A percentile compares a stretch with the other conserved stretches of the same genome.
These are phyloP conservation scores for Taiozyma onychis DNA, from an alignment of 1,139 yeast species.

Conservation along the genomic window DNA sequence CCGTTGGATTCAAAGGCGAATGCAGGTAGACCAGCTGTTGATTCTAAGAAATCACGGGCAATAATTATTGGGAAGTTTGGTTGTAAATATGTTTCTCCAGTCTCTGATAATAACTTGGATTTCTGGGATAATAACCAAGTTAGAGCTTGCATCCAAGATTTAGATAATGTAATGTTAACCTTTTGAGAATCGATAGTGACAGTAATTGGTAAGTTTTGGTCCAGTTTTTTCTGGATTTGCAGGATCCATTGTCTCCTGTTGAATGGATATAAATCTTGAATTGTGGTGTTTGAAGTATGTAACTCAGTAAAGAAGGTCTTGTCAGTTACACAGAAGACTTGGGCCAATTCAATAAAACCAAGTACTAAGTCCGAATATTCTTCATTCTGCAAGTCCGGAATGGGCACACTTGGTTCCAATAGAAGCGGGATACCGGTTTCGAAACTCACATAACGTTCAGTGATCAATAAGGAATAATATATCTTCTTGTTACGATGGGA, in stretches of 20 bases:
- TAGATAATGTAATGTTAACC: slow-evolving; percentile 20
- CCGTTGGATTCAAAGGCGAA: slow-evolving; percentile 22
- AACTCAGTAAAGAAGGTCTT: slow-evolving; percentile 19
- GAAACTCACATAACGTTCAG: slow-evolving; percentile 20
- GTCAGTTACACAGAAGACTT: slow-evolving; percentile 20
- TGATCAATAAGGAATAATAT: slow-evolving; percentile 17
- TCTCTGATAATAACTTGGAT: slow-evolving; percentile 12
- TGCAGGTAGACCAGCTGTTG: slow-evolving; percentile 15
- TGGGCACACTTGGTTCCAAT: slow-evolving; percentile 19
- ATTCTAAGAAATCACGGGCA: slow-evolving; percentile 14
- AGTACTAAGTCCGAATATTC: slow-evolving; percentile 20
- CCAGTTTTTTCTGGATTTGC: slow-evolving; percentile 16
- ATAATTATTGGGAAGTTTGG: slow-evolving; percentile 18
- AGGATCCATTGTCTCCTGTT: slow-evolving; percentile 17
- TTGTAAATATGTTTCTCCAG: slow-evolving; percentile 15
- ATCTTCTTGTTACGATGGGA: slow-evolving; percentile 20
- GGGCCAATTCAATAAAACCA: slow-evolving; percentile 20
- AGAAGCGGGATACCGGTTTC: slow-evolving; percentile 18
- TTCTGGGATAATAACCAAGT: slow-evolving; percentile 21
- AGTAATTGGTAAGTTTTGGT: slow-evolving; percentile 7
- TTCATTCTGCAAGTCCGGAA: slow-evolving; percentile 19
- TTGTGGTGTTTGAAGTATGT: slow-evolving; percentile 12
- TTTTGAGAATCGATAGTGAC: slow-evolving; percentile 17
- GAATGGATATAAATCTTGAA: slow-evolving; percentile 18
- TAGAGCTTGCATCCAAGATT: slow-evolving; percentile 21